A percentile compares a stretch with the other conserved stretches of the same genome.
These are phyloP conservation scores for Blastocystis sp. DNA, from an alignment of 352 stramenopile genomes.

Conservation along the genomic window DNA sequence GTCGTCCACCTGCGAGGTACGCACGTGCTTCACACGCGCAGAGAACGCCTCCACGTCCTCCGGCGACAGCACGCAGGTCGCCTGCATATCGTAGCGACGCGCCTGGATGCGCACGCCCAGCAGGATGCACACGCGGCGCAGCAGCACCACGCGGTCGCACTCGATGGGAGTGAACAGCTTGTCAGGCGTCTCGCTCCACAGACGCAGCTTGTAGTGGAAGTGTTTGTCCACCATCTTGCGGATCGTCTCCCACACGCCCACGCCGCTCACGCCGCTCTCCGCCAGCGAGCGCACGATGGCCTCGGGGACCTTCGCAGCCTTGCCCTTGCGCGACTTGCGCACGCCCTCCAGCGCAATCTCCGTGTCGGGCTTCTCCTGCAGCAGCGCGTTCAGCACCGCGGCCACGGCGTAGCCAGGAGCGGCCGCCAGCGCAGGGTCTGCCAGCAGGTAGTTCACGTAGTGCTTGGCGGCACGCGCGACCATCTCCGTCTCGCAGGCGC, in stretches of 20 bases:
- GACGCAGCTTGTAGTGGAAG: constrained; percentile 15
- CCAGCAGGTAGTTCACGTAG: constrained; percentile 2
- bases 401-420: constrained; percentile 21
- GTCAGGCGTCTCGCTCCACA: background rate
- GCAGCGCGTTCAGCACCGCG: constrained; percentile 45
- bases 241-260: constrained; percentile 24
- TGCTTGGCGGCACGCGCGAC: constrained; percentile 49
- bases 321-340: background rate
- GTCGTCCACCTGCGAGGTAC: background rate
- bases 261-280: background rate
- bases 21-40: constrained; percentile 8
- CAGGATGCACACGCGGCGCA: constrained; percentile 36
- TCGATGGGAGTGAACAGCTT: background rate
- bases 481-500: constrained; percentile 46
- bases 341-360: constrained; percentile 31
- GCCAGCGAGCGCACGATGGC: background rate
- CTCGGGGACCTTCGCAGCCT: background rate
- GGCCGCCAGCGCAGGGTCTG: background rate
- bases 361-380: background rate
- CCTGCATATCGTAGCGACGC: background rate
- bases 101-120: background rate
- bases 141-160: constrained; percentile 33
- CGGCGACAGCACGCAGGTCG: background rate
- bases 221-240: background rate
- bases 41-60: background rate